Percentiles rank a stretch among this genome's conserved stretches.
These are phyloP conservation scores for Hypoxylon sp. DNA, from an alignment of 2,329 filamentous ascomycete species.

Conservation along the genomic window DNA sequence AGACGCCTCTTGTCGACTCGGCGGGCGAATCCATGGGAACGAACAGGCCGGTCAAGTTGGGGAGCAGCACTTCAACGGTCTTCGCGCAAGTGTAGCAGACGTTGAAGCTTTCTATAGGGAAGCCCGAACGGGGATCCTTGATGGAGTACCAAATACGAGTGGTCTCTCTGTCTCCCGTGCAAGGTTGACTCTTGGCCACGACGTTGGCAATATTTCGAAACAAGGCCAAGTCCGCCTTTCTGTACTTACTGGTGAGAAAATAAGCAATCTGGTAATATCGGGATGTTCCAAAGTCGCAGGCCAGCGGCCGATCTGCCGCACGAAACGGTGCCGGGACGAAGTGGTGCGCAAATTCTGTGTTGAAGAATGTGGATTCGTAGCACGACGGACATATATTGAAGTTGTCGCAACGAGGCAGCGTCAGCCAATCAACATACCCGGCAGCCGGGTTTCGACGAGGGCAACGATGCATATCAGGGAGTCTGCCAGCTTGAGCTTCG, in stretches of 20 bases:
- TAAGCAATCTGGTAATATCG: constrained; percentile 89
- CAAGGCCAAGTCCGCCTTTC: constrained; percentile 73
- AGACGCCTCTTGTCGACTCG: constrained; percentile 66
- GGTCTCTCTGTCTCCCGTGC: constrained; percentile 66
- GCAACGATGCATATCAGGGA: constrained; percentile 73
- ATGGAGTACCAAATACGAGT: constrained; percentile 81
- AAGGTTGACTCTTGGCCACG: constrained; percentile 67
- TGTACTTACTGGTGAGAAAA: constrained; percentile 80
- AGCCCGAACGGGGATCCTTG: constrained; percentile 73
- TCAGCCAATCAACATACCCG: constrained; percentile 83
- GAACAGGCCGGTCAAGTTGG: constrained; percentile 77
- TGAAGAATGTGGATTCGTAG: constrained; percentile 75
- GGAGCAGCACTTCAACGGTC: constrained; percentile 79
- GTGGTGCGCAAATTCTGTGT: constrained; percentile 74
- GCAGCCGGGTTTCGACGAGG: constrained; percentile 72
- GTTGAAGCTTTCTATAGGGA: constrained; percentile 76
- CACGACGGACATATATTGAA: constrained; percentile 89
- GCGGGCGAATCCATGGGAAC: constrained; percentile 62
- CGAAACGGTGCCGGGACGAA: constrained; percentile 74
- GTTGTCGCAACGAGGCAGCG: constrained; percentile 74
- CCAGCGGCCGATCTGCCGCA: constrained; percentile 67
- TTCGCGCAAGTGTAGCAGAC: constrained; percentile 81
- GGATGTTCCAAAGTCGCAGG: constrained; percentile 82
- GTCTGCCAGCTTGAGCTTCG: constrained; percentile 58
- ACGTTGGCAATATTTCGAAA: constrained; percentile 77